phyloP scores from a whole-genome alignment of 345 rosid genomes.

The Lumnitzera racemosa region DNA sequence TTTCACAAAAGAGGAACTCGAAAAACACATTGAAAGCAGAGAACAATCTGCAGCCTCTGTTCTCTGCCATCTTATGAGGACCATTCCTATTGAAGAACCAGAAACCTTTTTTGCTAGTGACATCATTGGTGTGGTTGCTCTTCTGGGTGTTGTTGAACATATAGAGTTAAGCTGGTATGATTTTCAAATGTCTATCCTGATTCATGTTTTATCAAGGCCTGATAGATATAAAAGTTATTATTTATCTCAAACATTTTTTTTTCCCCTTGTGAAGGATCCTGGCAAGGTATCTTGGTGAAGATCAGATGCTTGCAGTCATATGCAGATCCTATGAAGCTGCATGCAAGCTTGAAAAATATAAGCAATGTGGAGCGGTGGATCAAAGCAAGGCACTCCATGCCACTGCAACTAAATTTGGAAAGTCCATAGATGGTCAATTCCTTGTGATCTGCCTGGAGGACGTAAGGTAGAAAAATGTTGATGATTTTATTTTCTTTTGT shows the following conservation, averaged over 20 bases:
- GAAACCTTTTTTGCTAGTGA: conserved; percentile 13
- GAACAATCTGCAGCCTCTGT: conserved; percentile 38
- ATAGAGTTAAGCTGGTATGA: conserved; percentile 47
- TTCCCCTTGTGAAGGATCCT: conserved; percentile 31
- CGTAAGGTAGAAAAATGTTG: conserved; percentile 23
- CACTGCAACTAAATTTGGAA: conserved; percentile 31
- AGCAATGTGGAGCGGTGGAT: conserved; percentile 27
- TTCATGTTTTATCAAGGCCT: not conserved
- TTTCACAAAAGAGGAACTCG: conserved; percentile 34
- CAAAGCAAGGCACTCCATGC: conserved; percentile 23
- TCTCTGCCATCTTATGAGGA: conserved; percentile 23
- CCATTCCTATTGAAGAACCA: conserved; percentile 6
- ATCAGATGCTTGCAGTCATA: conserved; percentile 56
- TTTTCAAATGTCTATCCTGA: not conserved
- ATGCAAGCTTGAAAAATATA: conserved; percentile 24
- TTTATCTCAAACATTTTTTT: not conserved
- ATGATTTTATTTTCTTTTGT: not conserved
- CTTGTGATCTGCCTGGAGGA: conserved; percentile 43
- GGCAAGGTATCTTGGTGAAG: conserved; percentile 58
- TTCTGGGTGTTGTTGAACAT: conserved; percentile 46
- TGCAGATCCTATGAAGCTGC: conserved; percentile 38
- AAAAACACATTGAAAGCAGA: conserved; percentile 26
- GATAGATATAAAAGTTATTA: not conserved
- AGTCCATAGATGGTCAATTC: conserved; percentile 35
- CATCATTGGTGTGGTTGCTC: conserved; percentile 43